Base-by-base conservation (phyloP, 345 rosid species). In the Citrus reticulata region DNA sequence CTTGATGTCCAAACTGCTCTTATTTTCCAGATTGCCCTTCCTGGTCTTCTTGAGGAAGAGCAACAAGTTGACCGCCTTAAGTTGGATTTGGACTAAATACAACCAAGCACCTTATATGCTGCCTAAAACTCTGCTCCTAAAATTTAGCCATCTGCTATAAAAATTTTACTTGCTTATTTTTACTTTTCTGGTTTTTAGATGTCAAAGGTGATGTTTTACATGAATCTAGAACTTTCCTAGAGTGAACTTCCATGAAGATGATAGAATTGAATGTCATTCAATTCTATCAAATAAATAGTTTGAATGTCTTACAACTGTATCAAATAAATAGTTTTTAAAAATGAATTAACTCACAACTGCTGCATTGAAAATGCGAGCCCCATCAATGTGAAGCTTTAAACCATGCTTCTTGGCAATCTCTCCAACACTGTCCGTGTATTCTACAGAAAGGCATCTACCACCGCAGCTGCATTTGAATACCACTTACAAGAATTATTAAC, bases 281-380 rank as follows among this genome's bases (percentile, higher is more conserved):
- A 68, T 49, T 54, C 5, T 19, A 77, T 62, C 9, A 19, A 61
- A 13, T 20, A 55, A 46, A 55, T 22, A 25, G 51, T 39, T n/a
- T 25, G 42, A 63, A 57, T 2, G n/a, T 35, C 25, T 64, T 46
- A 25, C 58, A 78, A 72, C 64, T 40, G 10, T 19, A 74, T 62
- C 9, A 19, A 61, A 13, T 16, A 55, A 46, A 55, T 22, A 30
- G 51, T 32, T 2, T 49, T 49, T 7, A 5, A 11, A 49, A 64
- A 3, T 51, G n/a, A 70, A 72, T 82, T 37, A 61, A 89, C 99
- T 91, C 81, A 93, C 99, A 75, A 85, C 73, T 70, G 99, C 84
- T 24, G 99, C 98, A 83, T 93, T 96, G 87, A 94, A 94, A 81
- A 96, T 91, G 69, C 95, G 93, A 87, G 98, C 99, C 55, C 99